phyloP scores from a whole-genome alignment of 2,329 filamentous ascomycete genomes.

The Capronia epimyces region DNA sequence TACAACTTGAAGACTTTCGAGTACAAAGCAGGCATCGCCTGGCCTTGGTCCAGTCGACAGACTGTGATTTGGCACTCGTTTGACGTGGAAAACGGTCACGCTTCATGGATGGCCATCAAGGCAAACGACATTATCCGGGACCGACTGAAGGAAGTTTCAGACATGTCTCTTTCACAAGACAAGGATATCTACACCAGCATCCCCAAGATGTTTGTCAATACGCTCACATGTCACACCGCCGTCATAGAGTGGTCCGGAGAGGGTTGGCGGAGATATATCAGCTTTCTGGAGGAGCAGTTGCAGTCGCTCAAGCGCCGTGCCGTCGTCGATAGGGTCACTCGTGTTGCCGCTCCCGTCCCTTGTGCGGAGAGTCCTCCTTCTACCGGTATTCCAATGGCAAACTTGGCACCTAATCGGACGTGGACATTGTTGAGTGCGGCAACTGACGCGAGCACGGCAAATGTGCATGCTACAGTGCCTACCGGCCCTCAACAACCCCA shows the following conservation, averaged over 20 bases:
- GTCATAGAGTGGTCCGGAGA: slow-evolving; percentile 39
- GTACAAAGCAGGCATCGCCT: not conserved
- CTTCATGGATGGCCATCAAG: slow-evolving; percentile 42
- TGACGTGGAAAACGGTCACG: slow-evolving; percentile 34
- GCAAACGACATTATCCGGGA: slow-evolving; percentile 32
- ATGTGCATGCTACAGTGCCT: not conserved
- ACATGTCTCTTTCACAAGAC: not conserved
- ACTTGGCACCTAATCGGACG: slow-evolving; percentile 26
- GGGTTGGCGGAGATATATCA: slow-evolving; percentile 42
- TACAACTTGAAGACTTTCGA: slow-evolving; percentile 36
- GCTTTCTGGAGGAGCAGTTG: slow-evolving; percentile 9
- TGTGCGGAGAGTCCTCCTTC: slow-evolving; percentile 32
- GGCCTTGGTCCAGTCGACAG: slow-evolving; percentile 28
- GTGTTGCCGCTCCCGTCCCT: not conserved
- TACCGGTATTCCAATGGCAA: slow-evolving; percentile 36
- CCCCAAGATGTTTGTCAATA: slow-evolving; percentile 20
- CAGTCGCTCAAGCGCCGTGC: slow-evolving; percentile 30
- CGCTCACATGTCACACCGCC: slow-evolving; percentile 37
- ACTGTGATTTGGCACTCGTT: slow-evolving; percentile 40
- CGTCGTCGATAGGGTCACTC: slow-evolving; percentile 21
- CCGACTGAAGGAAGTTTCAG: slow-evolving; percentile 34
- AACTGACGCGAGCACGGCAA: not conserved
- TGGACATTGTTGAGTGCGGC: not conserved
- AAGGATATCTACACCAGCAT: not conserved
- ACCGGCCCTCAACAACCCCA: not conserved